These are phyloP conservation scores for Centrapalus pauciflorus DNA, from an alignment of 129 eudicot species.

Conservation along the genomic window DNA sequence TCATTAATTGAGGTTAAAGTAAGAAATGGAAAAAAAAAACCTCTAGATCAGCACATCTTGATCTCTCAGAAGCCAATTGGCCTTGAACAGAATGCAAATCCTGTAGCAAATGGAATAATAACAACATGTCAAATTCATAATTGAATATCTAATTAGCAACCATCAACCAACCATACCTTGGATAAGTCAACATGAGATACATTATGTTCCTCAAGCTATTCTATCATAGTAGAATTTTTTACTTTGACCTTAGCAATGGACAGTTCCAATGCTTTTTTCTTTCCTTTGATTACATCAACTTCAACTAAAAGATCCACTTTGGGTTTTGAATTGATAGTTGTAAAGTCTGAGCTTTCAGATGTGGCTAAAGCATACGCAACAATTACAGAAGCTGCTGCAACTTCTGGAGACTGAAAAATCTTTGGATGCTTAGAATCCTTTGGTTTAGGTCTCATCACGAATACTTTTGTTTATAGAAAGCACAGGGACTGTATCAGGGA, in stretches of 20 bases:
- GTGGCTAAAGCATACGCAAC: slow-evolving; percentile 83
- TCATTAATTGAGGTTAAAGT: background rate
- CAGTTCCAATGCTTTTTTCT: slow-evolving; percentile 58
- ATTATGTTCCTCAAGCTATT: slow-evolving; percentile 62
- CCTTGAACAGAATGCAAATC: slow-evolving; percentile 86
- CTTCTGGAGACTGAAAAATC: slow-evolving; percentile 87
- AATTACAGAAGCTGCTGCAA: slow-evolving; percentile 97
- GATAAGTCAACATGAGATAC: slow-evolving; percentile 57
- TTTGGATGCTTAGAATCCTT: slow-evolving; percentile 55
- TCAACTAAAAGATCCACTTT: slow-evolving; percentile 50
- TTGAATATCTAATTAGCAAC: background rate
- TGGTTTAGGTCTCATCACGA: slow-evolving; percentile 73
- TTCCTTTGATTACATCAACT: slow-evolving; percentile 42
- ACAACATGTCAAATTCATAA: slow-evolving; percentile 6
- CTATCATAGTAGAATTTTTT: slow-evolving; percentile 52
- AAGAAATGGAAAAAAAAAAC: slow-evolving; percentile 32
- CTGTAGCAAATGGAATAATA: slow-evolving; percentile 37
- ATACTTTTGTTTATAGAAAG: slow-evolving; percentile 39
- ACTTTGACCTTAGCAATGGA: slow-evolving; percentile 45
- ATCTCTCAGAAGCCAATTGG: slow-evolving; percentile 82
- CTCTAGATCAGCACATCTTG: slow-evolving; percentile 95
- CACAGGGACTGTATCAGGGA: slow-evolving; percentile 5
- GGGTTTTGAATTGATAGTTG: slow-evolving; percentile 31
- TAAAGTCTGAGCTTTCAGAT: slow-evolving; percentile 43
- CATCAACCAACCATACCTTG: slow-evolving; percentile 48